Percentiles rank a stretch among this genome's conserved stretches.
These are phyloP conservation scores for Furcasterigmium furcatum DNA, from an alignment of 2,329 filamentous ascomycete genomes.

Conservation along the genomic window DNA sequence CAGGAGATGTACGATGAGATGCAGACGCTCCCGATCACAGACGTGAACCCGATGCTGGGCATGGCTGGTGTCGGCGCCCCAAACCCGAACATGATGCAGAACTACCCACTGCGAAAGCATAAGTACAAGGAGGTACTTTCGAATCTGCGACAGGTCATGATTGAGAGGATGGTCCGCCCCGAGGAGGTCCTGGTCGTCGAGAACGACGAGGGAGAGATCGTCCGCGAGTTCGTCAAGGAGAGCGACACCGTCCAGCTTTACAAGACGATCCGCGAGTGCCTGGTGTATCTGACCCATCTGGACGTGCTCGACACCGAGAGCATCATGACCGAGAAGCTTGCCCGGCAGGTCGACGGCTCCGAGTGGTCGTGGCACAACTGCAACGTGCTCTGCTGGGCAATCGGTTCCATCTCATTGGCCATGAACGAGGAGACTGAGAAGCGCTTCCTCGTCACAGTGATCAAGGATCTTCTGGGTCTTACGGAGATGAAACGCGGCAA, in stretches of 20 bases:
- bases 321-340: slow-evolving; percentile 98
- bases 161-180: slow-evolving; percentile 98
- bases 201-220: slow-evolving; percentile 98
- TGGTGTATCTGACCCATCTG: slow-evolving; percentile 95
- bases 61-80: slow-evolving; percentile 82
- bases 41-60: slow-evolving; percentile 84
- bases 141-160: slow-evolving; percentile 96
- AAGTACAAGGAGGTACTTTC: slow-evolving; percentile 94
- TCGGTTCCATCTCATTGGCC: slow-evolving; percentile 94
- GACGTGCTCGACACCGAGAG: slow-evolving; percentile 96
- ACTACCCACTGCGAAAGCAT: slow-evolving; percentile 94
- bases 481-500: slow-evolving; percentile 99
- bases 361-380: slow-evolving; percentile 99
- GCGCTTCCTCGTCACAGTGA: slow-evolving; percentile 95
- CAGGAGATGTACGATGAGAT: slow-evolving; percentile 99
- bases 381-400: slow-evolving; percentile 99
- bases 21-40: slow-evolving; percentile 91
- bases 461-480: slow-evolving; percentile 93
- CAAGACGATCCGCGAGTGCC: slow-evolving; percentile 95
- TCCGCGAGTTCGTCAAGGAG: slow-evolving; percentile 98
- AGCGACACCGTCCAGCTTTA: slow-evolving; percentile 98
- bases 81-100: slow-evolving; percentile 79
- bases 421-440: slow-evolving; percentile 99
- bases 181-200: slow-evolving; percentile 99
- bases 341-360: slow-evolving; percentile 87